Evolutionary conservation across 257 asterid genomes (phyloP).

Genomic region (Scutellaria minor): DNA sequence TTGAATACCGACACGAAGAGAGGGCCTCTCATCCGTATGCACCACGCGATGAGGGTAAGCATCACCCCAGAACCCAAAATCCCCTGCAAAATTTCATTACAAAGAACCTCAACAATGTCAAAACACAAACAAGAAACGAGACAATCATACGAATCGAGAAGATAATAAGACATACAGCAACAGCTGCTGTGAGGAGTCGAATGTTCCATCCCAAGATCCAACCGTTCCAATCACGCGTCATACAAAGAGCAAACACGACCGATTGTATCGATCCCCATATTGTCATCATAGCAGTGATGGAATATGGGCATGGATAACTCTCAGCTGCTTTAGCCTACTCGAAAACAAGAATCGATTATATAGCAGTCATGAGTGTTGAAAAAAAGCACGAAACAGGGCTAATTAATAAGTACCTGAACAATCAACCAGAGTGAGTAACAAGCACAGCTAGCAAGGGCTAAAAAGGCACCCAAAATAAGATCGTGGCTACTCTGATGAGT

Average conservation of each 20-base stretch:
- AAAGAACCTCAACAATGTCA: background rate
- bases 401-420: conserved; percentile 52
- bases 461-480: conserved; percentile 48
- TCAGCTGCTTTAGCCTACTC: conserved; percentile 53
- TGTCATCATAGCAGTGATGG: conserved; percentile 60
- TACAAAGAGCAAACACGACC: conserved; percentile 44
- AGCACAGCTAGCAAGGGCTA: conserved; percentile 54
- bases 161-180: conserved; percentile 45
- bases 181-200: conserved; percentile 49
- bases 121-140: background rate
- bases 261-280: conserved; percentile 53
- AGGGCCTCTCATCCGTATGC: conserved; percentile 60
- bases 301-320: conserved; percentile 64
- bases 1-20: conserved; percentile 58
- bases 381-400: too few relatives aligned
- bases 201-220: conserved; percentile 69
- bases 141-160: background rate
- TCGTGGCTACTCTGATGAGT: conserved; percentile 31
- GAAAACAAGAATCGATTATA: too few relatives aligned
- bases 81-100: conserved; percentile 43
- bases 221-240: conserved; percentile 55
- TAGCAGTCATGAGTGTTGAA: too few relatives aligned
- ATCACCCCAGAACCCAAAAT: conserved; percentile 53
- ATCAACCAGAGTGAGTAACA: conserved; percentile 66
- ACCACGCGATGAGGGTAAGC: conserved; percentile 55